Percentiles rank a stretch among this genome's conserved stretches.
These are phyloP conservation scores for Pistacia vera DNA, from an alignment of 345 rosid species.

Conservation along the genomic window DNA sequence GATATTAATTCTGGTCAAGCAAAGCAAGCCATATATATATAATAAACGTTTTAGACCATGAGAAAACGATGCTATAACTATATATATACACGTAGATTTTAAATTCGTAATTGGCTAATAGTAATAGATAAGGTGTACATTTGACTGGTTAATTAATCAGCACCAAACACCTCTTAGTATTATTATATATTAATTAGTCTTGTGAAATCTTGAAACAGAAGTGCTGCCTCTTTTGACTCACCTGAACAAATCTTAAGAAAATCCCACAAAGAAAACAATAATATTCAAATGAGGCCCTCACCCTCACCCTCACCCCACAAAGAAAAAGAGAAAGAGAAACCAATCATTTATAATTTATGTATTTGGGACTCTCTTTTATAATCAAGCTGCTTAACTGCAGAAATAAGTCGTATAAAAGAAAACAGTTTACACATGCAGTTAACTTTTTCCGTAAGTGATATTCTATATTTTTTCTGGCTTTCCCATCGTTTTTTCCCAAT, in stretches of 20 bases:
- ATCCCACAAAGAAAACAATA: neutral
- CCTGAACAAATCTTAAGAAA: slow-evolving; percentile 1
- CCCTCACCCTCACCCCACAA: too few relatives aligned
- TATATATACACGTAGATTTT: neutral
- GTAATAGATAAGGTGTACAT: neutral
- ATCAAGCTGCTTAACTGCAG: too few relatives aligned
- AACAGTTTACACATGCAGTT: neutral
- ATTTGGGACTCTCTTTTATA: too few relatives aligned
- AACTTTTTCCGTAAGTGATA: neutral
- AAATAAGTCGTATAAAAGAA: too few relatives aligned
- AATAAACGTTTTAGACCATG: neutral
- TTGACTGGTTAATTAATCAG: neutral
- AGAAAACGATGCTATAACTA: neutral
- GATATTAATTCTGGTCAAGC: slow-evolving; percentile 1
- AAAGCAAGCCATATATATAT: neutral
- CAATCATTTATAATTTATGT: too few relatives aligned
- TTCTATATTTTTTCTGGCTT: too few relatives aligned
- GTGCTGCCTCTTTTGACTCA: slow-evolving; percentile 8
- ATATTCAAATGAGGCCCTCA: too few relatives aligned
- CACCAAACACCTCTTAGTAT: neutral
- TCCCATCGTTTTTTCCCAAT: neutral
- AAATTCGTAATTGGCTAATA: neutral
- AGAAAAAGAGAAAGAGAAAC: too few relatives aligned
- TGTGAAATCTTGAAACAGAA: neutral
- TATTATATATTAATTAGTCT: neutral